Evolutionary conservation across 768 basidiomycete genomes (phyloP), one percentile per base, ranked within the genome.

Genomic region (Hericium coralloides): DNA sequence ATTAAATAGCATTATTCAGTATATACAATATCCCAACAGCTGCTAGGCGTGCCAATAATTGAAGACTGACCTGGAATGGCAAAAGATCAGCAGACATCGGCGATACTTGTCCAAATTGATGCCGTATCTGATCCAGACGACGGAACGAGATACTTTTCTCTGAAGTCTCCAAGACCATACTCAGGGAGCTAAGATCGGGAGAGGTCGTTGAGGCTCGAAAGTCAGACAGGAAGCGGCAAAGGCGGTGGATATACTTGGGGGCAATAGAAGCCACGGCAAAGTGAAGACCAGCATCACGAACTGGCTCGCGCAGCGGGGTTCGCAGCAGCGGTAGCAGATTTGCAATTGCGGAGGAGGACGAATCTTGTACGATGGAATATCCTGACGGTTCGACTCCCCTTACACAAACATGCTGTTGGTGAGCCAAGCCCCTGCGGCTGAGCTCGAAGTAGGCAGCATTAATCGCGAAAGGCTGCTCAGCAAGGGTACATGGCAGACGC

Each of bases 41-140:
- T 25, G 14, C 39, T 1, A 31, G 26, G 17, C 22, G 38, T 22
- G 25, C n/a, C 20, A 39, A 47, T 9, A 9, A 22, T 38, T 26
- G 36, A 17, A 17, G 17, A 66, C 66, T 65, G 39, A 68, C 67
- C 66, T 58, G 54, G 41, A 18, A 37, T 22, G 38, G 39, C 43
- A 43, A 20, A 3, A 61, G 50, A 36, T 38, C 26, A 14, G 49
- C 53, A 26, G 47, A 18, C 4, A 31, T 25, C 53, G 57, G 60
- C 60, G 43, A 57, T 45, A 56, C 49, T 23, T 9, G 25, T 31
- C 23, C 48, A 38, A 36, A 55, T 12, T 12, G 12, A 12, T 58
- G 38, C 12, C 49, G 62, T 17, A 43, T 5, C 25, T 23, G 20
- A 53, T 38, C 53, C 36, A 63, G 45, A 38, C 43, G 50, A 26